phyloP scores from a whole-genome alignment of 1,139 yeast species.

The Debaryomyces robertsiae region DNA sequence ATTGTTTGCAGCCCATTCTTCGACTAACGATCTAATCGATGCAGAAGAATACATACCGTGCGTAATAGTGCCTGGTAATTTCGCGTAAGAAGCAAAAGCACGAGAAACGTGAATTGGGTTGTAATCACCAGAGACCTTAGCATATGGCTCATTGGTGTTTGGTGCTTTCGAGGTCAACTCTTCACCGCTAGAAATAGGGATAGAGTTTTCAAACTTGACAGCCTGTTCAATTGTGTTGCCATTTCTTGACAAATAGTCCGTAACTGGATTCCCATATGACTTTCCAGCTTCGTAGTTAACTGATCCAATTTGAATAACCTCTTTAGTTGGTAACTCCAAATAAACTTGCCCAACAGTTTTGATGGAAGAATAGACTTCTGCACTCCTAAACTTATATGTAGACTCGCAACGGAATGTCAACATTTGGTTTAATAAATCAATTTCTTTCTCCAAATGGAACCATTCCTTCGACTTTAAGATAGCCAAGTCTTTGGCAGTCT shows the following conservation, averaged over 20 bases:
- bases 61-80: conserved; percentile 94
- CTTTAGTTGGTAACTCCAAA: conserved; percentile 91
- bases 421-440: conserved; percentile 75
- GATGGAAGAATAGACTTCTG: conserved; percentile 75
- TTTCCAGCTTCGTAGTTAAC: conserved; percentile 90
- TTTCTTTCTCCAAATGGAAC: conserved; percentile 80
- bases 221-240: conserved; percentile 96
- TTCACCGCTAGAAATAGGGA: conserved; percentile 83
- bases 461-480: conserved; percentile 94
- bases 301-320: conserved; percentile 82
- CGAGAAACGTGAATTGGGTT: conserved; percentile 98
- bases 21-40: conserved; percentile 90
- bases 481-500: conserved; percentile 86
- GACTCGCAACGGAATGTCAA: conserved; percentile 91
- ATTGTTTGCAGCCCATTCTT: conserved; percentile 98
- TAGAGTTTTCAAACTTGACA: conserved; percentile 82
- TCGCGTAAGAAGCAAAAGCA: conserved; percentile 90
- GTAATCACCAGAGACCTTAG: conserved; percentile 96
- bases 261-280: conserved; percentile 96
- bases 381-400: conserved; percentile 76
- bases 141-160: conserved; percentile 90
- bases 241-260: conserved; percentile 87
- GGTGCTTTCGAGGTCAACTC: conserved; percentile 72
- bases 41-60: conserved; percentile 99
- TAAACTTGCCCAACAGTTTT: conserved; percentile 82